phyloP scores from a whole-genome alignment of 2,329 filamentous ascomycete genomes.

The Trichoderma sp. region DNA sequence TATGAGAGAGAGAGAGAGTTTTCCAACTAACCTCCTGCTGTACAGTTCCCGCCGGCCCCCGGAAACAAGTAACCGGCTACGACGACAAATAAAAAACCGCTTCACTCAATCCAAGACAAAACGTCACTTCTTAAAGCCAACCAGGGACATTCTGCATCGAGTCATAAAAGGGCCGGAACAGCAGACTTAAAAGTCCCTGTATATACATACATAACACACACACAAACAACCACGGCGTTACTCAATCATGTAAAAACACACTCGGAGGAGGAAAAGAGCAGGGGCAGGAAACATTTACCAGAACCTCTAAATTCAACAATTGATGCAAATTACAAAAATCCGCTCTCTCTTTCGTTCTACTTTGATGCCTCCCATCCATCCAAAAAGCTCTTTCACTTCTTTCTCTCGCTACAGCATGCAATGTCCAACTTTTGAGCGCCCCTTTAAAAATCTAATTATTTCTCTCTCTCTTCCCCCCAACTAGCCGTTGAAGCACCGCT shows the following conservation, averaged over 20 bases:
- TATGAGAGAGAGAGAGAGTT: slow-evolving; percentile 10
- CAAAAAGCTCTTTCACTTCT: not conserved
- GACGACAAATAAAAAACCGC: slow-evolving; percentile 47
- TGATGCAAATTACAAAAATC: slow-evolving; percentile 1
- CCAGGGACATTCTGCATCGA: not conserved
- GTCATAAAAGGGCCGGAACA: not conserved
- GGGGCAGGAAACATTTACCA: not conserved
- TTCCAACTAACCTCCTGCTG: not conserved
- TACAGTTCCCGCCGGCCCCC: slow-evolving; percentile 55
- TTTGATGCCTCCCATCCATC: not conserved
- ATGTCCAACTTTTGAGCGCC: slow-evolving; percentile 18
- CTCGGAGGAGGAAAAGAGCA: not conserved
- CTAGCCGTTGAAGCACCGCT: not conserved
- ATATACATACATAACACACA: not conserved
- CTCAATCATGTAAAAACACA: not conserved
- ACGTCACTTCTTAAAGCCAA: not conserved
- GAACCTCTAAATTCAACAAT: not conserved
- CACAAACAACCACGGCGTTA: slow-evolving; percentile 12
- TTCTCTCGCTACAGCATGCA: not conserved
- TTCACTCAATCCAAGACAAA: not conserved
- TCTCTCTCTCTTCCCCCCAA: not conserved
- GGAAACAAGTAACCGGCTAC: slow-evolving; percentile 59
- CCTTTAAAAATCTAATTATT: slow-evolving; percentile 7
- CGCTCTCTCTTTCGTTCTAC: not conserved
- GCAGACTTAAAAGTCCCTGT: not conserved